Base-by-base conservation (phyloP, 106 monocot species). In the Dendrobium chrysotoxum region DNA sequence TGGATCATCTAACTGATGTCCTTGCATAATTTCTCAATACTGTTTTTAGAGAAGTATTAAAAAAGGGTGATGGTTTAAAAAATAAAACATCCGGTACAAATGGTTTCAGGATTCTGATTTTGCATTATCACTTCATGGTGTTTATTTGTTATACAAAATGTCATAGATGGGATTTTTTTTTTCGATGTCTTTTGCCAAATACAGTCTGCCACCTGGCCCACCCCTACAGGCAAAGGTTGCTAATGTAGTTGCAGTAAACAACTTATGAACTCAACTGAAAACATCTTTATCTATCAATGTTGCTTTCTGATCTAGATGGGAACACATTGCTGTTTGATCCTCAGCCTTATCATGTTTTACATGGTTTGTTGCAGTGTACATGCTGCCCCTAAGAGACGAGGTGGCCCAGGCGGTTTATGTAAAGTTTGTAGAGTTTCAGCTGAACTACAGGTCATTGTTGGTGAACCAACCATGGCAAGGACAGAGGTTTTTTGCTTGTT, bases 371-470 rank as follows among this genome's bases (percentile, higher is more conserved):
- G 40, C 83, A 92, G 88, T 83, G 81, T 81, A 39, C 73, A 85
- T 79, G 68, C 82, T 85, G 84, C 75, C 66, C 50, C 81, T 67
- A 98, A 98, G 87, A 92, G 92, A 81, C 89, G 88, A 88, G 94
- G 94, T 78, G 94, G 94, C 6, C 85, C 94, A 40, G 97, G 97
- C 45, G 94, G 97, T 71, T 79, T 98, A 75, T 94, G 81, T 79
- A 97, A 92, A 85, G 44, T 98, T 50, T 98, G 94, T 88, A 92
- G 89, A 75, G 92, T 98, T 85, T 92, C 97, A 50, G 94, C 94
- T 80, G 92, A 94, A 78, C 91, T 98, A 50, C 92, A 98, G 79
- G 86, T 82, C 30, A 94, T 98, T 87, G 94, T 98, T 80, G 97
- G 97, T 64, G 94, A 98, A 68, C 86, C 97, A 44, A 78, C 89